Conservation (phyloP, 2,329 filamentous ascomycete species). For the Didymella lethalis region DNA sequence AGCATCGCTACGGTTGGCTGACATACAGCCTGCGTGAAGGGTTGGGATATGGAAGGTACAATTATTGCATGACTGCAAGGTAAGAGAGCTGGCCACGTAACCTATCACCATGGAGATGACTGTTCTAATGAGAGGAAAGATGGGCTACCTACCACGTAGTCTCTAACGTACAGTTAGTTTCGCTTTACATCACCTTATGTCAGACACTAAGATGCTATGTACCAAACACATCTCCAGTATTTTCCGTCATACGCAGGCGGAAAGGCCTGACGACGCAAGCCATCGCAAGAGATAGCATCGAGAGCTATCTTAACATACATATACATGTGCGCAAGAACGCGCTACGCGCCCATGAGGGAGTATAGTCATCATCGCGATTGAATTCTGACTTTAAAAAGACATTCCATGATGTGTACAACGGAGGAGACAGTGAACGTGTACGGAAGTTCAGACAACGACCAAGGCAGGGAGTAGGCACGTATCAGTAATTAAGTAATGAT, state of each 20-base stretch:
- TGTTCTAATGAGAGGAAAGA: background rate
- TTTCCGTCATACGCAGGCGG: background rate
- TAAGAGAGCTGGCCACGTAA: background rate
- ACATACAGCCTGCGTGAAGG: background rate
- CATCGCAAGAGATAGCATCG: background rate
- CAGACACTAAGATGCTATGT: background rate
- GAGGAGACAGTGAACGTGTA: background rate
- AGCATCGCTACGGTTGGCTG: background rate
- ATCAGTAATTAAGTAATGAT: background rate
- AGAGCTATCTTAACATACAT: background rate
- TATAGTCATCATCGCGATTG: background rate
- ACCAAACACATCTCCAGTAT: background rate
- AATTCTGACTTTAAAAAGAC: background rate
- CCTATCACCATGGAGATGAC: background rate
- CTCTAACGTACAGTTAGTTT: background rate
- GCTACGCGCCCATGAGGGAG: background rate
- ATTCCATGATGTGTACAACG: background rate
- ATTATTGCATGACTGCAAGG: background rate
- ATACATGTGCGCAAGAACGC: background rate
- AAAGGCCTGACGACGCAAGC: background rate
- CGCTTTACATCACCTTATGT: background rate
- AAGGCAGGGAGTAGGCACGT: background rate
- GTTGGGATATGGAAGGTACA: background rate
- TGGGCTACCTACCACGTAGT: background rate
- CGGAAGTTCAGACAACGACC: background rate